A percentile compares a stretch with the other conserved stretches of the same genome.
Conservation (phyloP, 768 basidiomycete species). For the Russula abietina region DNA sequence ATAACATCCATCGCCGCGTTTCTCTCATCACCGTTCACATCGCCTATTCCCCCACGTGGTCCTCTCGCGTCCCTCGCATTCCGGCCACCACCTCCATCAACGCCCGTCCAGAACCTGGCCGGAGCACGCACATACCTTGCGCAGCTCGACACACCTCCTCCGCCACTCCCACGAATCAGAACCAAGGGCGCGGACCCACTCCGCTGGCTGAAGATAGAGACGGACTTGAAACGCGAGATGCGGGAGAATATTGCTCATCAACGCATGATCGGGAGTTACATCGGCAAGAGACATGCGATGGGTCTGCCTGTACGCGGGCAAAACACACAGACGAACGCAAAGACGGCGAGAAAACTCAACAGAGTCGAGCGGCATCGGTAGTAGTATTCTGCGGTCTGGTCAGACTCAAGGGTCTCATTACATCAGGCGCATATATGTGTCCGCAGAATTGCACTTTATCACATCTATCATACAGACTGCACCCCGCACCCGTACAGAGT, state of each 20-base stretch:
- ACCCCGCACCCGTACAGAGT: background rate
- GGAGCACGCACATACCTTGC: slow-evolving; percentile 19
- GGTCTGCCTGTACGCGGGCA: slow-evolving; percentile 92
- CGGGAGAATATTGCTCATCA: slow-evolving; percentile 91
- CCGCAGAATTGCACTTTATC: background rate
- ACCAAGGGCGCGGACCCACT: slow-evolving; percentile 50
- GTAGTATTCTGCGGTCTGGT: background rate
- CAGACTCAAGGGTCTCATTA: background rate
- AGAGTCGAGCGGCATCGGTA: slow-evolving; percentile 58
- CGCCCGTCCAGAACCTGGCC: slow-evolving; percentile 31
- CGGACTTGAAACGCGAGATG: slow-evolving; percentile 74
- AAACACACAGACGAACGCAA: slow-evolving; percentile 84
- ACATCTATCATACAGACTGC: slow-evolving; percentile 12
- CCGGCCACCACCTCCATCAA: slow-evolving; percentile 41
- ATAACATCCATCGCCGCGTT: slow-evolving; percentile 89
- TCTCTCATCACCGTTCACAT: slow-evolving; percentile 82
- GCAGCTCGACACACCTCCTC: background rate
- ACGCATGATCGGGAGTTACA: slow-evolving; percentile 89
- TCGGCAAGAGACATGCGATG: slow-evolving; percentile 91
- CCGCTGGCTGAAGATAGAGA: slow-evolving; percentile 75
- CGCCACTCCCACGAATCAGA: slow-evolving; percentile 13
- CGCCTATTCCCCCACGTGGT: slow-evolving; percentile 56
- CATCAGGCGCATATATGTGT: background rate
- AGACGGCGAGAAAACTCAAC: slow-evolving; percentile 88
- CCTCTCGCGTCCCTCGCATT: slow-evolving; percentile 57